These are phyloP conservation scores for Daldinia sp. DNA, from an alignment of 2,329 filamentous ascomycete species.

Conservation along the genomic window DNA sequence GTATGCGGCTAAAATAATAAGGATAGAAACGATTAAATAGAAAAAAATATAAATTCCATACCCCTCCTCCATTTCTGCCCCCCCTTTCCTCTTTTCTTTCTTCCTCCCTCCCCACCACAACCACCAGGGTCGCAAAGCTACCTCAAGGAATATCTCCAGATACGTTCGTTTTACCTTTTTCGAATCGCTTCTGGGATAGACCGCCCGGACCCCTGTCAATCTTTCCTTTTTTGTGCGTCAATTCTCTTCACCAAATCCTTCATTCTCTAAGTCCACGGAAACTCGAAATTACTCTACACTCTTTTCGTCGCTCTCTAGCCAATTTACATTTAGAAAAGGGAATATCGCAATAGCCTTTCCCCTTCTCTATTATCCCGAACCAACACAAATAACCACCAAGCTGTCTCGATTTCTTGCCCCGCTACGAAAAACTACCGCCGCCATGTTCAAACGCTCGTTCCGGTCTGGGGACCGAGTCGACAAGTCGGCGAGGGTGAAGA, in stretches of 20 bases:
- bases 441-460: slow-evolving; percentile 95
- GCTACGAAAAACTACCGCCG: slow-evolving; percentile 48
- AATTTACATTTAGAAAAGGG: slow-evolving; percentile 31
- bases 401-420: slow-evolving; percentile 46
- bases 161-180: slow-evolving; percentile 54
- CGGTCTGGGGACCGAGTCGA: slow-evolving; percentile 84
- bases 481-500: slow-evolving; percentile 87
- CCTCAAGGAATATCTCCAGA: slow-evolving; percentile 60
- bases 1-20: slow-evolving; percentile 30
- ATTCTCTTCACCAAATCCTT: slow-evolving; percentile 47
- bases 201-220: slow-evolving; percentile 63
- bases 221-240: slow-evolving; percentile 53
- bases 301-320: slow-evolving; percentile 62
- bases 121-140: slow-evolving; percentile 67
- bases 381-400: slow-evolving; percentile 33
- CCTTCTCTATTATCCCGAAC: slow-evolving; percentile 43
- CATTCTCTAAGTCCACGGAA: slow-evolving; percentile 41
- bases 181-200: slow-evolving; percentile 48
- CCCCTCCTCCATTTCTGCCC: slow-evolving; percentile 49
- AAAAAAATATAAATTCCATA: slow-evolving; percentile 49
- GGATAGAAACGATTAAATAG: not conserved
- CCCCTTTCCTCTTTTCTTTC: slow-evolving; percentile 56
- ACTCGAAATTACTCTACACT: slow-evolving; percentile 49
- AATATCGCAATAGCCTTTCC: slow-evolving; percentile 37
- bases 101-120: slow-evolving; percentile 62